Percentiles rank a stretch among this genome's conserved stretches.
These are phyloP conservation scores for Saprolegnia diclina DNA, from an alignment of 352 stramenopile genomes.

Conservation along the genomic window DNA sequence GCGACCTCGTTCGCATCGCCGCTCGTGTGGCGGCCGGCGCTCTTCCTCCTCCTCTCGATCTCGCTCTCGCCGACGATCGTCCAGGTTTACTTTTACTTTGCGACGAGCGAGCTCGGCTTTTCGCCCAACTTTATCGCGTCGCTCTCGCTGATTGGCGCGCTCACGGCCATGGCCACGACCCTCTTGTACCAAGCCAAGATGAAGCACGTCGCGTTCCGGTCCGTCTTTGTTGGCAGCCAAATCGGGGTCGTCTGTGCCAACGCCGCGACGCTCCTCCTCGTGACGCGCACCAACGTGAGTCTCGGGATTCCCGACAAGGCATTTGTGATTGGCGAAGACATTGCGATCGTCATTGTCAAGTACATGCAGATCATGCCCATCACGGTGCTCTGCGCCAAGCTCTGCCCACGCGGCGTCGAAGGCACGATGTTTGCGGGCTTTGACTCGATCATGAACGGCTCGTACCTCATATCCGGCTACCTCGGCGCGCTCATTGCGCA, in stretches of 20 bases:
- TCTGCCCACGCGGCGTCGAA: constrained; percentile 94
- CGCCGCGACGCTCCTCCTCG: constrained; percentile 62
- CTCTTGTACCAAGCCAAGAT: constrained; percentile 78
- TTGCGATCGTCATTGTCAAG: constrained; percentile 71
- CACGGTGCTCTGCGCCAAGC: constrained; percentile 92
- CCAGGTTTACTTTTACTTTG: constrained; percentile 82
- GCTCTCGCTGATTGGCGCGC: constrained; percentile 64
- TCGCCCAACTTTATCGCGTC: constrained; percentile 73
- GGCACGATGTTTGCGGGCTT: constrained; percentile 93
- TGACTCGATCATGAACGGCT: constrained; percentile 83
- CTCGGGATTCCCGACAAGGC: constrained; percentile 59
- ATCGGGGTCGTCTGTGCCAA: constrained; percentile 59
- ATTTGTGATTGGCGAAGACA: constrained; percentile 80
- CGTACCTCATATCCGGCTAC: constrained; percentile 60
- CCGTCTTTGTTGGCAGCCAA: constrained; percentile 72
- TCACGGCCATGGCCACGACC: constrained; percentile 65
- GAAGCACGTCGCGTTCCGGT: constrained; percentile 65
- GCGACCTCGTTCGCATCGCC: constrained; percentile 58
- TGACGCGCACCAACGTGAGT: constrained; percentile 54
- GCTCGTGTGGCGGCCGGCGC: constrained; percentile 69
- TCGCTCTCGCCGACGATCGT: constrained; percentile 59
- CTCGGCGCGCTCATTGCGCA: constrained; percentile 60
- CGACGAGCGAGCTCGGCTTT: constrained; percentile 66
- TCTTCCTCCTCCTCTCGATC: constrained; percentile 80
- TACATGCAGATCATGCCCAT: constrained; percentile 88